Percentiles rank a stretch among this genome's conserved stretches.
Conservation (phyloP, 495 filamentous ascomycete genomes). For the Amphirosellinia nigrospora region DNA sequence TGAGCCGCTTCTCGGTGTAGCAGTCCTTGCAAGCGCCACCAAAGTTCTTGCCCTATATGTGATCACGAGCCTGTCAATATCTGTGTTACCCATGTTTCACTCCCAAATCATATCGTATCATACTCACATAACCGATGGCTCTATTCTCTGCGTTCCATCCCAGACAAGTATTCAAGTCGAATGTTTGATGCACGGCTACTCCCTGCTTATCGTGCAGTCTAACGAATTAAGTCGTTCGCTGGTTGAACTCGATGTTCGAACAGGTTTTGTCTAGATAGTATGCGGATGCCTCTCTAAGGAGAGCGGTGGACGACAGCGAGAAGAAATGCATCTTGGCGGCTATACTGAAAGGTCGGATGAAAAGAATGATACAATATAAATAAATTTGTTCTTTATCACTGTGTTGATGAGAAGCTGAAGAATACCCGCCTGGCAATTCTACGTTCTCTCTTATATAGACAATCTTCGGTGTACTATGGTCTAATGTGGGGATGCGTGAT, state of each 20-base stretch:
- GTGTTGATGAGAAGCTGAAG: neutral
- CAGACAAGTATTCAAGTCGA: neutral
- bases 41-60: neutral
- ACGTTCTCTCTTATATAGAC: neutral
- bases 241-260: neutral
- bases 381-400: neutral
- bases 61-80: neutral
- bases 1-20: neutral
- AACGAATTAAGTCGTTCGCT: neutral
- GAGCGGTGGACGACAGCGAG: neutral
- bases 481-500: neutral
- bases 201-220: constrained; percentile 1
- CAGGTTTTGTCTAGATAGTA: constrained; percentile 3
- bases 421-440: neutral
- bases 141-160: neutral
- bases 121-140: neutral
- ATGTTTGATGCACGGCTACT: neutral
- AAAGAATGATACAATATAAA: neutral
- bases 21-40: neutral
- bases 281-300: neutral
- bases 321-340: neutral
- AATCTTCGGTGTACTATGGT: neutral
- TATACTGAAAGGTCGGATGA: neutral
- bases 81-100: neutral
- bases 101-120: neutral